Conservation (phyloP, 1,284 basidiomycete species). For the Microbotryum scabiosae region DNA sequence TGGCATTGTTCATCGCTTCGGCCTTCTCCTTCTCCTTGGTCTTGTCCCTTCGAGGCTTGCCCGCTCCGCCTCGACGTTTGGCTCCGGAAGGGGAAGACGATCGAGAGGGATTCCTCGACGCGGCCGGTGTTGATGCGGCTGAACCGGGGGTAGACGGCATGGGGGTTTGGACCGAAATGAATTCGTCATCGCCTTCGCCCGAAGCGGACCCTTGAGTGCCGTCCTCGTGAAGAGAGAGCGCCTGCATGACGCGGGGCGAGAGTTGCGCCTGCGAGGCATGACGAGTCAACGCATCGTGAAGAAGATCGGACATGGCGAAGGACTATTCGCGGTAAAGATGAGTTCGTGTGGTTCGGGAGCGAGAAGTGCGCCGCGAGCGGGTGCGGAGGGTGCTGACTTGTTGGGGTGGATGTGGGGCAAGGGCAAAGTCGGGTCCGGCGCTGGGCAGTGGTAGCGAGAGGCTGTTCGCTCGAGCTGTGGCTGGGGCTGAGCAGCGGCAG, state of each 20-base stretch:
- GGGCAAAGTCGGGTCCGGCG: too few relatives aligned
- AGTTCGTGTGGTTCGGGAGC: too few relatives aligned
- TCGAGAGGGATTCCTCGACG: slow-evolving; percentile 11
- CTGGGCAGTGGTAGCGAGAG: too few relatives aligned
- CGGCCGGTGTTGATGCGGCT: background rate
- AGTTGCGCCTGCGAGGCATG: slow-evolving; percentile 4
- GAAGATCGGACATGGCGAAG: slow-evolving; percentile 5
- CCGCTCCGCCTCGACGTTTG: slow-evolving; percentile 15
- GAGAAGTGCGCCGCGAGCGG: too few relatives aligned
- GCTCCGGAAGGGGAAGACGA: slow-evolving; percentile 10
- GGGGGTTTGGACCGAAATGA: slow-evolving; percentile 26
- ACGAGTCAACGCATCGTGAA: slow-evolving; percentile 20
- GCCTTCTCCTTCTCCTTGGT: slow-evolving; percentile 24
- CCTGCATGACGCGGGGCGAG: slow-evolving; percentile 6
- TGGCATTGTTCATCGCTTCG: slow-evolving; percentile 16
- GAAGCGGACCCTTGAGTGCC: too few relatives aligned
- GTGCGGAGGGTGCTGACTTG: too few relatives aligned
- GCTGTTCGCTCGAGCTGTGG: too few relatives aligned
- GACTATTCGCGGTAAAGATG: too few relatives aligned
- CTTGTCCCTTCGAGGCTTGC: slow-evolving; percentile 28
- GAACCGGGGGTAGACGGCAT: slow-evolving; percentile 4
- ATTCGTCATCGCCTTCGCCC: slow-evolving; percentile 13
- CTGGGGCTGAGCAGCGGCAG: too few relatives aligned
- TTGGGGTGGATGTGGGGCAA: too few relatives aligned
- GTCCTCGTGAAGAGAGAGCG: slow-evolving; percentile 5